phyloP scores from a whole-genome alignment of 2,329 filamentous ascomycete genomes.

The Knufia fluminis region DNA sequence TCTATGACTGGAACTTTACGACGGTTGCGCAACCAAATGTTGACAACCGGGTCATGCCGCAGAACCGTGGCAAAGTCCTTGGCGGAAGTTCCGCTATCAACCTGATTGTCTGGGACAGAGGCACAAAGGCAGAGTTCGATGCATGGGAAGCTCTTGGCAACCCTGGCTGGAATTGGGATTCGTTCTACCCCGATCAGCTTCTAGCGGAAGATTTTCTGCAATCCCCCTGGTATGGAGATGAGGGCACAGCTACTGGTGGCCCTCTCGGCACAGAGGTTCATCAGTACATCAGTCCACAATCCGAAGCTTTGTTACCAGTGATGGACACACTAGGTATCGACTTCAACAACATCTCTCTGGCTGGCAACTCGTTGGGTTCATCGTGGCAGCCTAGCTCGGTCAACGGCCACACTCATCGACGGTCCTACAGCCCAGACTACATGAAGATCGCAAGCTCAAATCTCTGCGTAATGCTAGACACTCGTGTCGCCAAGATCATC shows the following conservation, averaged over 20 bases:
- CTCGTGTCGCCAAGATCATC: background rate
- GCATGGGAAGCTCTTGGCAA: conserved; percentile 40
- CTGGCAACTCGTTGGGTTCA: too few relatives aligned
- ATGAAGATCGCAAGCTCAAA: too few relatives aligned
- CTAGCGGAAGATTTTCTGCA: background rate
- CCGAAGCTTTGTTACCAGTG: too few relatives aligned
- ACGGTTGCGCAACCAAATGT: conserved; percentile 24
- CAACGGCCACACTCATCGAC: too few relatives aligned
- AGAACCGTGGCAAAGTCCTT: conserved; percentile 26
- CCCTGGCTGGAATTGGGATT: conserved; percentile 36
- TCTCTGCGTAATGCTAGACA: background rate
- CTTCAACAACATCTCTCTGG: too few relatives aligned
- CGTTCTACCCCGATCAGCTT: conserved; percentile 40
- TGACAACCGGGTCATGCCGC: conserved; percentile 17
- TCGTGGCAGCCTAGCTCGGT: too few relatives aligned
- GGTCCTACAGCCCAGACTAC: too few relatives aligned
- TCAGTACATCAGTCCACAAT: too few relatives aligned
- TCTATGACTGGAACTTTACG: conserved; percentile 21
- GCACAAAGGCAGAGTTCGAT: conserved; percentile 33
- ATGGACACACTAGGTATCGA: too few relatives aligned
- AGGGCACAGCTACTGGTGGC: background rate
- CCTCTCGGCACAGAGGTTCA: too few relatives aligned
- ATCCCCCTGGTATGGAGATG: background rate
- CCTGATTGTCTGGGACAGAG: conserved; percentile 33
- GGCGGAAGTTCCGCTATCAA: conserved; percentile 34